A percentile compares a stretch with the other conserved stretches of the same genome.
These are phyloP conservation scores for Aspergillus sp. DNA, from an alignment of 2,329 filamentous ascomycete species.

Conservation along the genomic window DNA sequence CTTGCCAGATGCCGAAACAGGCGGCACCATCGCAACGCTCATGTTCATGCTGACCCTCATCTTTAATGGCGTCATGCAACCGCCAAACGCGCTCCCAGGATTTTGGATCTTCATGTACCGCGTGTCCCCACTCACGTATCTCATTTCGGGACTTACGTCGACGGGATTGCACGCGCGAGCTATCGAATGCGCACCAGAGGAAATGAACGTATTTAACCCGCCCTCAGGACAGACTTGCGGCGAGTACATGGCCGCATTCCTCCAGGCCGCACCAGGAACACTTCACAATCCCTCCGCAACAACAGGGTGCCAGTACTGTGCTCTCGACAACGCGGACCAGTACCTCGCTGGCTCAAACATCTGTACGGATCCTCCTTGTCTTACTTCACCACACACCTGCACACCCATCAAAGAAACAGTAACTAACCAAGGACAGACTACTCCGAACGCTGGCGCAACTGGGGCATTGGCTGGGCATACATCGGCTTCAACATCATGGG, in stretches of 20 bases:
- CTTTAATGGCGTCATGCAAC: constrained; percentile 74
- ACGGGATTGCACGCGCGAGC: constrained; percentile 69
- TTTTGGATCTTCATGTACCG: constrained; percentile 90
- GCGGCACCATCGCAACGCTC: constrained; percentile 75
- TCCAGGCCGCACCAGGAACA: constrained; percentile 56
- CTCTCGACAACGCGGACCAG: constrained; percentile 43
- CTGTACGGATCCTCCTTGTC: constrained; percentile 26
- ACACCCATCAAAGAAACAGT: neutral
- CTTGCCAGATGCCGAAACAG: constrained; percentile 74
- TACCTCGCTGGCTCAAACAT: constrained; percentile 53
- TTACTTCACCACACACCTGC: neutral
- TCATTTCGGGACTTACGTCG: constrained; percentile 73
- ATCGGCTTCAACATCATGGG: constrained; percentile 63
- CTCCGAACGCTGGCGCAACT: constrained; percentile 68
- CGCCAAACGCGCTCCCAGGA: constrained; percentile 64
- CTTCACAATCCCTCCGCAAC: constrained; percentile 57
- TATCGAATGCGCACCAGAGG: constrained; percentile 70
- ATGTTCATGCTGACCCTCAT: constrained; percentile 74
- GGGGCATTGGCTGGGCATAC: constrained; percentile 66
- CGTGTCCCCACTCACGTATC: constrained; percentile 80
- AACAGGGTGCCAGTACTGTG: constrained; percentile 56
- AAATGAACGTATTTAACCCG: constrained; percentile 70
- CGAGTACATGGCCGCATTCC: constrained; percentile 61
- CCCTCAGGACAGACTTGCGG: constrained; percentile 61
- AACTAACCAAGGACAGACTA: constrained; percentile 46